Evolutionary conservation across 768 basidiomycete genomes (phyloP).

Genomic region (Amanita jacksonii): DNA sequence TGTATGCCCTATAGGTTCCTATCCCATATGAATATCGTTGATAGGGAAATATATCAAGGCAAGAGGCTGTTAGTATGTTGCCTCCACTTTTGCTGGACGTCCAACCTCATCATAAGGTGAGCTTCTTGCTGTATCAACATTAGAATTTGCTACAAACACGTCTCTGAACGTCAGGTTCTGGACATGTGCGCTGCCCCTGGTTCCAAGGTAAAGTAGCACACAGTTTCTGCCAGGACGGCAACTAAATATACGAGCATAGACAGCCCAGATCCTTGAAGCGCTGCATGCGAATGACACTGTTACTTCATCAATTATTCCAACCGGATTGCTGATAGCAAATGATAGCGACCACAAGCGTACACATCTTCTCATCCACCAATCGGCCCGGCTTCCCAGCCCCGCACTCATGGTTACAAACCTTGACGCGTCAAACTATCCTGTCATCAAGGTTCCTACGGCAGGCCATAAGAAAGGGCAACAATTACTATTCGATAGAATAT

Average conservation of each 20-base stretch:
- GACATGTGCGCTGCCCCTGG: conserved; percentile 99
- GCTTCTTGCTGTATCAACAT: conserved; percentile 12
- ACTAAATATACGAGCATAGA: conserved; percentile 33
- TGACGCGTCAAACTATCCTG: conserved; percentile 83
- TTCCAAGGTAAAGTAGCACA: conserved; percentile 56
- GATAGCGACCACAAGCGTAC: conserved; percentile 92
- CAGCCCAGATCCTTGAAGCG: conserved; percentile 93
- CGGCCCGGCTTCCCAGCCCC: conserved; percentile 86
- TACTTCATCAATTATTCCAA: conserved; percentile 57
- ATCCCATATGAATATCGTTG: neutral
- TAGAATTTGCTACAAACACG: neutral
- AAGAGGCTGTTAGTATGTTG: conserved; percentile 99
- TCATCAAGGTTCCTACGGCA: conserved; percentile 41
- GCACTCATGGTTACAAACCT: conserved; percentile 93
- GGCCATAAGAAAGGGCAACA: conserved; percentile 30
- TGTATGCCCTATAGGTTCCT: neutral
- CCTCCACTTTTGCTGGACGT: conserved; percentile 93
- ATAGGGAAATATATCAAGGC: conserved; percentile 90
- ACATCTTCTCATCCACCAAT: conserved; percentile 95
- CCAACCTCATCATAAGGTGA: conserved; percentile 78
- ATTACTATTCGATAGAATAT: conserved; percentile 83
- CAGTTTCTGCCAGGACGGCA: neutral
- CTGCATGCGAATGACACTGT: conserved; percentile 71
- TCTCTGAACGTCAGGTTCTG: conserved; percentile 55
- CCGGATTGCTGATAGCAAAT: conserved; percentile 89